Evolutionary conservation across 495 filamentous ascomycete species (phyloP), one percentile per base, ranked within the genome.

Genomic region (Melanomma pulvis-pyrius): DNA sequence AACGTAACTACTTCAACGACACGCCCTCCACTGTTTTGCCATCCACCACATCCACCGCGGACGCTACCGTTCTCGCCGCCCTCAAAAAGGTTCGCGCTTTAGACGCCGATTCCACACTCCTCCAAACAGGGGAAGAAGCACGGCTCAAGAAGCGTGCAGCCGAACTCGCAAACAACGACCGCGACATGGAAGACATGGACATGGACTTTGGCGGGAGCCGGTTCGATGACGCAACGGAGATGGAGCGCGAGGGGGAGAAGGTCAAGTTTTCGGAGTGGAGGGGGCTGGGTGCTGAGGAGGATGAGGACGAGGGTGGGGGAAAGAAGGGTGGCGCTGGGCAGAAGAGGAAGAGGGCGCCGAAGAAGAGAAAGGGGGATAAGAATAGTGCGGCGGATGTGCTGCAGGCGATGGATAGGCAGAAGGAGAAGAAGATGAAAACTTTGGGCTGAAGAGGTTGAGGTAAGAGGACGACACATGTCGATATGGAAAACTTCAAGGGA

Each of bases 121-220:
- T 77, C 7, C 72, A 72, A 59, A 78, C 75, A 1, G 48, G 77
- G 32, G 73, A 80, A 29, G 79, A 80, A 55, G 79, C 64, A 8
- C 73, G 74, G 9, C 69, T 75, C 36, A 71, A 73, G 59, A 89
- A 88, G 25, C 86, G 88, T 21, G 87, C 85, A 72, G 87, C 86
- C 63, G 89, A 97, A 79, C 78, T 97, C 11, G 84, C 90, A 68
- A 83, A 87, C 48, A 84, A 87, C 47, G 89, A 90, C 65, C 84
- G 93, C 47, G 94, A 98, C 77, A 87, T 90, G 12, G 90, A 92
- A 47, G 94, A 98, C 77, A 84, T 98, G 79, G 94, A 98, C 70
- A 81, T 97, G 76, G 94, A 92, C 32, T 98, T 98, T 73, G 94
- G 96, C 7, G 88, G 88, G 17, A 92, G 88, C 67, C 84, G 92